These are phyloP conservation scores for Trapa bicornis DNA, from an alignment of 345 rosid species.

Conservation along the genomic window DNA sequence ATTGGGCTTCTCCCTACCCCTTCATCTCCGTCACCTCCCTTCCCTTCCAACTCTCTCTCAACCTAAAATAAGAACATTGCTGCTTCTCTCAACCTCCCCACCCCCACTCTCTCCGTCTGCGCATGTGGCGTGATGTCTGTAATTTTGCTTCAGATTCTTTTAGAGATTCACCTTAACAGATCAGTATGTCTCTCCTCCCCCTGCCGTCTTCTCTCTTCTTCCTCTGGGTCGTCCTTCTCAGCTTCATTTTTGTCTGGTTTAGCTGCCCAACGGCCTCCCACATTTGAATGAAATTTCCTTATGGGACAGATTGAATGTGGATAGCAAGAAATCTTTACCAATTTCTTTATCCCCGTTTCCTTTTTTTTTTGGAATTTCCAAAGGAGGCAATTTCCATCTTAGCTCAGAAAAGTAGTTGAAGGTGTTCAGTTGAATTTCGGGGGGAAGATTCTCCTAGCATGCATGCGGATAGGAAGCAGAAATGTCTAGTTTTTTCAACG, in stretches of 20 bases:
- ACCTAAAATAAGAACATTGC: background rate
- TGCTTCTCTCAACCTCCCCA: background rate
- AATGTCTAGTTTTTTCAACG: background rate
- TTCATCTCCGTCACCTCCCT: conserved; percentile 11
- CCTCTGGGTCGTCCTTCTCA: background rate
- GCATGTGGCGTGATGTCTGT: background rate
- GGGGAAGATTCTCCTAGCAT: background rate
- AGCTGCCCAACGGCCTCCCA: background rate
- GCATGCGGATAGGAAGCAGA: background rate
- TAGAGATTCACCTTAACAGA: background rate
- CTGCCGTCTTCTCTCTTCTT: background rate
- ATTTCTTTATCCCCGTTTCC: background rate
- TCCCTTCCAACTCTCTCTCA: background rate
- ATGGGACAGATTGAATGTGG: background rate
- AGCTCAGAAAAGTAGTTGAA: background rate
- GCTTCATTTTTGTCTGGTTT: background rate
- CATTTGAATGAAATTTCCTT: background rate
- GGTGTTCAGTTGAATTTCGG: background rate
- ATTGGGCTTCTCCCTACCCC: conserved; percentile 17
- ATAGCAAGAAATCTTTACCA: background rate
- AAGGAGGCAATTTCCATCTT: background rate
- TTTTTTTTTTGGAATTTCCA: background rate
- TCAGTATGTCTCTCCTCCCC: background rate
- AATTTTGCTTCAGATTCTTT: background rate
- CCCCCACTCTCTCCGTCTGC: background rate